Conservation (phyloP, 2,329 filamentous ascomycete species). For the Colletotrichum sp. region DNA sequence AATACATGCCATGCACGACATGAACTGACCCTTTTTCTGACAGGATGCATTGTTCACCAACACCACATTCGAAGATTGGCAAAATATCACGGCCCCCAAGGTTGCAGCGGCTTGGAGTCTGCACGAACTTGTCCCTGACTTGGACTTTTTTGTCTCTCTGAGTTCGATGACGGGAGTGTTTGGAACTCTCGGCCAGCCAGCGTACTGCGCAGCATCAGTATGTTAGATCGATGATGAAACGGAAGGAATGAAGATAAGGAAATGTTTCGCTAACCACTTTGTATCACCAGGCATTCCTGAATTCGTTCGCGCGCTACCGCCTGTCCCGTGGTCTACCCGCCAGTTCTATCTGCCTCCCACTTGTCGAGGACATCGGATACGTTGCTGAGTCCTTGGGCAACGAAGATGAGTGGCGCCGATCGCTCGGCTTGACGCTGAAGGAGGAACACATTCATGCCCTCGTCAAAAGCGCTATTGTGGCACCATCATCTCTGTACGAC, state of each 20-base stretch:
- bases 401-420: not conserved
- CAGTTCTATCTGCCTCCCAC: not conserved
- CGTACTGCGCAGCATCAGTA: not conserved
- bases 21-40: not conserved
- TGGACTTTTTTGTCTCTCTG: not conserved
- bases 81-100: not conserved
- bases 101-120: not conserved
- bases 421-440: not conserved
- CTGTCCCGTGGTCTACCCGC: not conserved
- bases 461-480: not conserved
- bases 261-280: not conserved
- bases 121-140: not conserved
- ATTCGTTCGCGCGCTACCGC: not conserved
- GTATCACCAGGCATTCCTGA: not conserved
- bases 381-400: not conserved
- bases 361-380: not conserved
- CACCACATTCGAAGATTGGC: not conserved
- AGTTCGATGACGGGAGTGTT: not conserved
- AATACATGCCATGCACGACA: not conserved
- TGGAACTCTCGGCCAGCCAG: not conserved
- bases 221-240: not conserved
- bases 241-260: not conserved
- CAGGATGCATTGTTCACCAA: not conserved
- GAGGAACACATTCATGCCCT: not conserved
- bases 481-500: not conserved